Conservation (phyloP, 2,329 filamentous ascomycete species). For the Akanthomyces uredinophilus region DNA sequence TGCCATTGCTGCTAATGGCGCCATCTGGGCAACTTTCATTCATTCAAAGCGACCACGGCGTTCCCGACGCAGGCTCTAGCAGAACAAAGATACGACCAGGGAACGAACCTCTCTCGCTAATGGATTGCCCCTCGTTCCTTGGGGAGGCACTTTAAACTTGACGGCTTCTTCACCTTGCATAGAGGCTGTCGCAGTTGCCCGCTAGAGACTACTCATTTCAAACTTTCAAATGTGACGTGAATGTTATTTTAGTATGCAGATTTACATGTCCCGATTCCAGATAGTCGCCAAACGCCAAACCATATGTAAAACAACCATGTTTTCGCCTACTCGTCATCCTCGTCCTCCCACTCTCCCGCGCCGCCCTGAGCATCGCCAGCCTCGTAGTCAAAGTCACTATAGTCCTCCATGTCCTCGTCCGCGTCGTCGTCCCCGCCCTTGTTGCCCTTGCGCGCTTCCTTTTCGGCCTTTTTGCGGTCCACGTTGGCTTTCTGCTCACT, state of each 20-base stretch:
- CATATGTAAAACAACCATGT: conserved; percentile 14
- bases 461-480: conserved; percentile 66
- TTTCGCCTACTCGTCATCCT: conserved; percentile 40
- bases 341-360: conserved; percentile 49
- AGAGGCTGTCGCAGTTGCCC: no score
- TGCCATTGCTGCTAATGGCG: no score
- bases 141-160: no score
- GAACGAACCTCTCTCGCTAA: no score
- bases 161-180: no score
- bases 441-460: conserved; percentile 35
- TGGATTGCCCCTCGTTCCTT: no score
- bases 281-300: conserved; percentile 15
- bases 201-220: no score
- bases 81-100: no score
- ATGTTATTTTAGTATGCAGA: neutral
- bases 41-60: no score
- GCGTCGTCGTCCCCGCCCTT: conserved; percentile 30
- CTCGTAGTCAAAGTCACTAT: conserved; percentile 43
- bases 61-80: no score
- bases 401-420: conserved; percentile 39
- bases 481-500: conserved; percentile 86
- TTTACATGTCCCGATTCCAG: neutral
- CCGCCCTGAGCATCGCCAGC: conserved; percentile 46
- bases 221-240: neutral
- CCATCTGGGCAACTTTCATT: no score